Evolutionary conservation across 2,329 filamentous ascomycete genomes (phyloP).

Genomic region (Cordyceps cateniannulata): DNA sequence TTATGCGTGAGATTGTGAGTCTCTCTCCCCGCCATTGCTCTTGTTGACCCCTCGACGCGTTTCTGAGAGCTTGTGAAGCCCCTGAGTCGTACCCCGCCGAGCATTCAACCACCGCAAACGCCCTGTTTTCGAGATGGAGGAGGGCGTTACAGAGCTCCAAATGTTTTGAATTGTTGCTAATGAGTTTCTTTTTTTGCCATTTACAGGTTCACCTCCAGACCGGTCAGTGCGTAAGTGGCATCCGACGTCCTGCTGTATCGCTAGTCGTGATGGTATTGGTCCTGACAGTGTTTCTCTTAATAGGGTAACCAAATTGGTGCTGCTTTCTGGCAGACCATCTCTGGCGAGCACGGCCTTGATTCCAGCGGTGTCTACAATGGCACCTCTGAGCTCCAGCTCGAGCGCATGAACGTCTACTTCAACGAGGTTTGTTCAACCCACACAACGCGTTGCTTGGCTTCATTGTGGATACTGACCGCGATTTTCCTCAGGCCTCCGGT

Average conservation of each 20-base stretch:
- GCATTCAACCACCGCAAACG: slow-evolving; percentile 3
- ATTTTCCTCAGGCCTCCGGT: slow-evolving; percentile 64
- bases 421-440: slow-evolving; percentile 51
- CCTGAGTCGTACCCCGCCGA: slow-evolving; percentile 11
- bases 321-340: slow-evolving; percentile 95
- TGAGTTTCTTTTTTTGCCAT: slow-evolving; percentile 36
- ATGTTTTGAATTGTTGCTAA: slow-evolving; percentile 41
- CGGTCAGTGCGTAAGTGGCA: slow-evolving; percentile 83
- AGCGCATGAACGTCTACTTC: slow-evolving; percentile 99
- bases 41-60: slow-evolving; percentile 31
- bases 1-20: slow-evolving; percentile 66
- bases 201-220: slow-evolving; percentile 98
- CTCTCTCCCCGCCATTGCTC: slow-evolving; percentile 12
- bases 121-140: neutral
- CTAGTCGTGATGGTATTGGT: slow-evolving; percentile 12
- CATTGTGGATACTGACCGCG: slow-evolving; percentile 7
- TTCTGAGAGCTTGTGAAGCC: slow-evolving; percentile 19
- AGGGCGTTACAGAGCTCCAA: neutral
- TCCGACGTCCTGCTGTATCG: neutral
- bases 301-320: slow-evolving; percentile 99
- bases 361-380: slow-evolving; percentile 98
- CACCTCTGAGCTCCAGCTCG: slow-evolving; percentile 95
- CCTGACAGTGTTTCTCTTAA: slow-evolving; percentile 30
- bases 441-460: neutral
- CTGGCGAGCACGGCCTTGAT: slow-evolving; percentile 92